Percentiles rank a stretch among this genome's conserved stretches.
These are phyloP conservation scores for Holtermanniella nyarrowii DNA, from an alignment of 768 basidiomycete genomes.

Conservation along the genomic window DNA sequence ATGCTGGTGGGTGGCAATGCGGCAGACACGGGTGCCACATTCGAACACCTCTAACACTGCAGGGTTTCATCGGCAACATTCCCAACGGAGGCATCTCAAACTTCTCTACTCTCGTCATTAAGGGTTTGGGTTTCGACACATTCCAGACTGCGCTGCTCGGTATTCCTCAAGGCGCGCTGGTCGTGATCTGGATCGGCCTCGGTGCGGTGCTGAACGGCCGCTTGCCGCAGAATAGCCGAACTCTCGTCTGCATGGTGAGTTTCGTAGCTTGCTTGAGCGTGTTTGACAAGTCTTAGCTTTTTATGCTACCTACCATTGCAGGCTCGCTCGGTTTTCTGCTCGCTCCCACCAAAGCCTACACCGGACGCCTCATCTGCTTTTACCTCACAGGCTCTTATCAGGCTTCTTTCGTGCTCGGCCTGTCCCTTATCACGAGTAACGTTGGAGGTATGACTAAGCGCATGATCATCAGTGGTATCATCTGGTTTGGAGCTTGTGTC, in stretches of 20 bases:
- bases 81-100: constrained; percentile 39
- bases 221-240: constrained; percentile 34
- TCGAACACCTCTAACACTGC: no score
- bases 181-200: constrained; percentile 35
- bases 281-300: constrained; percentile 5
- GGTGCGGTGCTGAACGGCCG: constrained; percentile 34
- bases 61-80: constrained; percentile 34
- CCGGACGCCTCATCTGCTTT: constrained; percentile 39
- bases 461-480: constrained; percentile 35
- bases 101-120: constrained; percentile 36
- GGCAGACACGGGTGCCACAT: neutral
- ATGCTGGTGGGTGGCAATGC: neutral
- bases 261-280: neutral
- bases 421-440: constrained; percentile 43
- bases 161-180: constrained; percentile 40
- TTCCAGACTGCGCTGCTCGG: constrained; percentile 39
- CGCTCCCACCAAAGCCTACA: constrained; percentile 35
- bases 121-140: constrained; percentile 32
- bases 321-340: constrained; percentile 40
- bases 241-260: constrained; percentile 20
- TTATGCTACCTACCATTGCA: constrained; percentile 39
- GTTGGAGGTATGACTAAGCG: constrained; percentile 43
- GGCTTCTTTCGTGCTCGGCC: constrained; percentile 34
- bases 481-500: constrained; percentile 38
- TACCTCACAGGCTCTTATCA: constrained; percentile 40